Evolutionary conservation across 306 rosid genomes (phyloP).

Genomic region (Lupinus albus): DNA sequence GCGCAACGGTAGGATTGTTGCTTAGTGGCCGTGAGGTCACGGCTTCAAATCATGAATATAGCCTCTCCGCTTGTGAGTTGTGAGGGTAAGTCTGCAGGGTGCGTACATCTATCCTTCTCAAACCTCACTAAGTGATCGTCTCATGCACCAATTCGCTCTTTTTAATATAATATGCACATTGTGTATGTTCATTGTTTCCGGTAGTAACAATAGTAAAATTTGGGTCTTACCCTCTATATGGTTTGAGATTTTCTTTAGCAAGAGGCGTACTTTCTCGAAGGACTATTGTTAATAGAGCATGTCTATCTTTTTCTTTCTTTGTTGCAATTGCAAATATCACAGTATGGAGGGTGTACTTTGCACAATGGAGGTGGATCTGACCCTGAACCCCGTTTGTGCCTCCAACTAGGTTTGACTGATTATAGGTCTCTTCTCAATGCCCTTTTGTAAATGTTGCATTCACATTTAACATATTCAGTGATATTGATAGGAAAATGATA

Average conservation of each 20-base stretch:
- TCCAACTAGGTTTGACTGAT: conserved; percentile 90
- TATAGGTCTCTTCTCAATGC: conserved; percentile 62
- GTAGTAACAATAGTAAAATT: neutral
- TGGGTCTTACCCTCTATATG: neutral
- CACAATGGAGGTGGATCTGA: conserved; percentile 48
- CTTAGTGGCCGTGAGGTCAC: too few relatives aligned
- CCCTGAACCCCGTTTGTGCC: conserved; percentile 58
- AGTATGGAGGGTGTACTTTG: conserved; percentile 67
- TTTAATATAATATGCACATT: too few relatives aligned
- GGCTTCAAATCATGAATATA: too few relatives aligned
- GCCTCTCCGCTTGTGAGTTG: too few relatives aligned
- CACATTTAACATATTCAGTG: conserved; percentile 12
- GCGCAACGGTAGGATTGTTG: too few relatives aligned
- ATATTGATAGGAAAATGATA: too few relatives aligned
- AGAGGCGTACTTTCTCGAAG: neutral
- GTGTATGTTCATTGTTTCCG: neutral
- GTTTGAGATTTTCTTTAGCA: neutral
- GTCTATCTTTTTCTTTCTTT: neutral
- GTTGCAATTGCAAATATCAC: conserved; percentile 34
- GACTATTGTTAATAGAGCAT: conserved; percentile 18
- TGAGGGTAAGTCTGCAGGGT: too few relatives aligned
- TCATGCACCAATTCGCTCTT: too few relatives aligned
- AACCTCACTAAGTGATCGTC: too few relatives aligned
- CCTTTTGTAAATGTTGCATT: conserved; percentile 23
- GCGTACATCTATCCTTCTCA: too few relatives aligned